Percentiles rank a stretch among this genome's conserved stretches.
Conservation (phyloP, 192 early-diverging fungal species). For the Backusella liffmaniae region DNA sequence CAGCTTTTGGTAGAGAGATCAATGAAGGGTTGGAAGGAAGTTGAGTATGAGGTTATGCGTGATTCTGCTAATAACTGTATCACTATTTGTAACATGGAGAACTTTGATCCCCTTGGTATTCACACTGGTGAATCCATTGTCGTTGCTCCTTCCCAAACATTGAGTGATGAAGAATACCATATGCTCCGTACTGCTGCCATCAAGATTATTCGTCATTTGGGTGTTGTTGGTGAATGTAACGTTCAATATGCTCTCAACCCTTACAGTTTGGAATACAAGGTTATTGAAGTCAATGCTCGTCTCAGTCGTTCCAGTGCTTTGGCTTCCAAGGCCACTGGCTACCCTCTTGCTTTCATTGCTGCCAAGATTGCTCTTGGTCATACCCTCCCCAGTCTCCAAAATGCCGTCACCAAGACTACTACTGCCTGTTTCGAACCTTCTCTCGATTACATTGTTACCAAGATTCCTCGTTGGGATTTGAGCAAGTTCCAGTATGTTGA, state of each 20-base stretch:
- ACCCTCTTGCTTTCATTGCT: constrained; percentile 96
- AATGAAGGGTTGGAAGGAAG: constrained; percentile 99
- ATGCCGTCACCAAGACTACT: constrained; percentile 90
- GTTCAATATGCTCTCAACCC: constrained; percentile 97
- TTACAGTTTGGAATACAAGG: constrained; percentile 78
- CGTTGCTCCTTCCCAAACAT: constrained; percentile 95
- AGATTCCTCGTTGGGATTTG: constrained; percentile 98
- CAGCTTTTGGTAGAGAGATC: constrained; percentile 94
- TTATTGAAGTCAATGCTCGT: constrained; percentile 98
- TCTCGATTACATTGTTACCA: constrained; percentile 93
- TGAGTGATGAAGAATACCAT: constrained; percentile 93
- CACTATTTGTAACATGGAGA: constrained; percentile 99
- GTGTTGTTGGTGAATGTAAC: constrained; percentile 98
- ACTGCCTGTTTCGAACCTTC: constrained; percentile 97
- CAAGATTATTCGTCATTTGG: constrained; percentile 93
- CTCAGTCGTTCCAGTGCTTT: constrained; percentile 84
- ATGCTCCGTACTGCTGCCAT: constrained; percentile 95
- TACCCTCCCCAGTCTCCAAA: constrained; percentile 82
- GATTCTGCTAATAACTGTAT: constrained; percentile 98
- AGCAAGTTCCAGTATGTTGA: constrained; percentile 91
- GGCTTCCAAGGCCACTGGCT: constrained; percentile 97
- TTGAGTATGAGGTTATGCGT: constrained; percentile 99
- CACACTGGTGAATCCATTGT: constrained; percentile 99
- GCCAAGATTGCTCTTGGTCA: constrained; percentile 95
- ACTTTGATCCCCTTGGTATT: constrained; percentile 98